phyloP scores from a whole-genome alignment of 495 filamentous ascomycete species.

The Hypoxylon cercidicola region DNA sequence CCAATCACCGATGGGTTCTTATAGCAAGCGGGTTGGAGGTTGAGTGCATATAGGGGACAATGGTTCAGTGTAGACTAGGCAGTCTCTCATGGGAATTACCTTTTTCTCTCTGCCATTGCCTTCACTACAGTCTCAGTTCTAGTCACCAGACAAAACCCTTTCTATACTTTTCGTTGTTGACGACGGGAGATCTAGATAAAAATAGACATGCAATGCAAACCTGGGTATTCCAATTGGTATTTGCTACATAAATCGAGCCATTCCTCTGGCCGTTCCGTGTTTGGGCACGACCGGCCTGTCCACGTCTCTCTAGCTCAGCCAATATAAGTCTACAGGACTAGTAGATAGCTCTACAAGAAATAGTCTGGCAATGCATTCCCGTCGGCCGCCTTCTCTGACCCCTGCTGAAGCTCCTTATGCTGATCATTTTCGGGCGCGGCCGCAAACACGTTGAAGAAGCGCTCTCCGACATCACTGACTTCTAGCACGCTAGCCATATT shows the following conservation, averaged over 20 bases:
- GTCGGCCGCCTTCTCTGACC: conserved; percentile 59
- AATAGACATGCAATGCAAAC: conserved; percentile 10
- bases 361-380: conserved; percentile 65
- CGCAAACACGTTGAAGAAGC: conserved; percentile 97
- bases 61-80: conserved; percentile 36
- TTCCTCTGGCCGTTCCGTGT: conserved; percentile 3
- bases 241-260: conserved; percentile 16
- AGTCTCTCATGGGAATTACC: conserved; percentile 15
- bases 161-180: conserved; percentile 10
- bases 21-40: conserved; percentile 1
- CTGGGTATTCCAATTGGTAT: conserved; percentile 31
- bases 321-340: background rate
- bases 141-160: conserved; percentile 5
- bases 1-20: conserved; percentile 3
- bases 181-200: conserved; percentile 13
- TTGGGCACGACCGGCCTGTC: background rate
- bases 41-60: conserved; percentile 11
- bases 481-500: conserved; percentile 97
- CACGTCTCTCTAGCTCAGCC: background rate
- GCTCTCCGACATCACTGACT: conserved; percentile 88
- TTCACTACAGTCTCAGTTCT: conserved; percentile 9
- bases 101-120: conserved; percentile 8
- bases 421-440: conserved; percentile 95
- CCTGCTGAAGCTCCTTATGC: conserved; percentile 83
- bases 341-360: conserved; percentile 55